phyloP scores from a whole-genome alignment of 345 rosid genomes.

The Aurinia saxatilis region DNA sequence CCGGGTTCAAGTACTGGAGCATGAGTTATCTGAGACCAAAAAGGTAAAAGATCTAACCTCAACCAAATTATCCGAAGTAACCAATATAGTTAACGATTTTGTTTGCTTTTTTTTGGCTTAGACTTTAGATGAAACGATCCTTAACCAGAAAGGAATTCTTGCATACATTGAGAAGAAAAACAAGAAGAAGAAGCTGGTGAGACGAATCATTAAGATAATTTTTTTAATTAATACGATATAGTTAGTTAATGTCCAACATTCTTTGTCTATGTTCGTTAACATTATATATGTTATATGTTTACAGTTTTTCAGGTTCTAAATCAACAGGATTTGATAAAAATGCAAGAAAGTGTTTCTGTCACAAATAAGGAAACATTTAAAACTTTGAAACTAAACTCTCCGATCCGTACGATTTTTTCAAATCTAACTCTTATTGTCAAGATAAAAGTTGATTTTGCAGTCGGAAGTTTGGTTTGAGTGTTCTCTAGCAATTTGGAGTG shows the following conservation, averaged over 20 bases:
- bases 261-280: not conserved
- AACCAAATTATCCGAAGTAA: not conserved
- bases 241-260: not conserved
- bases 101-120: slow-evolving; percentile 4
- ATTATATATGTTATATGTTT: not conserved
- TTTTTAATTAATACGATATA: not conserved
- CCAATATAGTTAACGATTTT: not conserved
- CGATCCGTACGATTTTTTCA: not conserved
- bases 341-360: not conserved
- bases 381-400: not conserved
- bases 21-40: slow-evolving; percentile 52
- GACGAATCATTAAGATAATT: slow-evolving; percentile 3
- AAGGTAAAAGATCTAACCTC: slow-evolving; percentile 39
- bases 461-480: too few relatives aligned
- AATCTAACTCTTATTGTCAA: not conserved
- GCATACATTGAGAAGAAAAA: slow-evolving; percentile 42
- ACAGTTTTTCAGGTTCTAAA: slow-evolving; percentile 24
- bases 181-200: slow-evolving; percentile 33
- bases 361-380: not conserved
- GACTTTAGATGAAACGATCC: slow-evolving; percentile 45
- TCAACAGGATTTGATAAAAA: not conserved
- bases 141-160: slow-evolving; percentile 35
- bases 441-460: too few relatives aligned
- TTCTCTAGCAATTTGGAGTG: too few relatives aligned
- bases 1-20: slow-evolving; percentile 52